phyloP scores from a whole-genome alignment of 805 yeast genomes.

The Monosporozyma aquatica region DNA sequence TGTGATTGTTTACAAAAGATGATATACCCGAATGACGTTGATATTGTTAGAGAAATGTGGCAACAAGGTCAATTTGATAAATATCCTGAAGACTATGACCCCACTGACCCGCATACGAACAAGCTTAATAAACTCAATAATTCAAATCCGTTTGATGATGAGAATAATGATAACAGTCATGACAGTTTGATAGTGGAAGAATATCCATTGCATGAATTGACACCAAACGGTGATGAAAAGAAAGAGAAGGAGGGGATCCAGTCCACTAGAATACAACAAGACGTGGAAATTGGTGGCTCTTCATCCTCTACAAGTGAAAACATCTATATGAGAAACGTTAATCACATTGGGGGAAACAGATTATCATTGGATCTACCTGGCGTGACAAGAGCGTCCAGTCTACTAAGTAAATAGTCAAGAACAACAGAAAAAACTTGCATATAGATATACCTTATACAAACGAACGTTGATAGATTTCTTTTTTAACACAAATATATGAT shows the following conservation, averaged over 20 bases:
- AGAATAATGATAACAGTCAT: background rate
- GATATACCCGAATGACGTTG: constrained; percentile 58
- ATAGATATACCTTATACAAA: too few species aligned
- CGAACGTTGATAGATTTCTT: background rate
- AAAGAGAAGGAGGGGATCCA: background rate
- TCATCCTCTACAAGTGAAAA: background rate
- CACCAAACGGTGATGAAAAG: background rate
- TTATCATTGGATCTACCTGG: background rate
- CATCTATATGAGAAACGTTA: background rate
- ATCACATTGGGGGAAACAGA: background rate
- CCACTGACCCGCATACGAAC: constrained; percentile 63
- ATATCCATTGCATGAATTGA: background rate
- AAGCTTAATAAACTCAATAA: background rate
- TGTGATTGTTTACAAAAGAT: constrained; percentile 46
- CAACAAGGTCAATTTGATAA: constrained; percentile 54
- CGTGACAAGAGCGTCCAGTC: background rate
- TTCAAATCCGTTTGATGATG: background rate
- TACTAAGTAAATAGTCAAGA: background rate
- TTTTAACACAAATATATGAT: too few species aligned
- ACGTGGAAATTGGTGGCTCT: background rate
- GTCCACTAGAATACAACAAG: too few species aligned
- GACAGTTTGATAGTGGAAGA: background rate
- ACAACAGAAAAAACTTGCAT: too few species aligned
- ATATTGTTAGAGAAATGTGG: constrained; percentile 65
- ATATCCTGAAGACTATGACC: constrained; percentile 64